Base-by-base conservation (phyloP, 2,329 filamentous ascomycete species). In the Penicillium carneum region DNA sequence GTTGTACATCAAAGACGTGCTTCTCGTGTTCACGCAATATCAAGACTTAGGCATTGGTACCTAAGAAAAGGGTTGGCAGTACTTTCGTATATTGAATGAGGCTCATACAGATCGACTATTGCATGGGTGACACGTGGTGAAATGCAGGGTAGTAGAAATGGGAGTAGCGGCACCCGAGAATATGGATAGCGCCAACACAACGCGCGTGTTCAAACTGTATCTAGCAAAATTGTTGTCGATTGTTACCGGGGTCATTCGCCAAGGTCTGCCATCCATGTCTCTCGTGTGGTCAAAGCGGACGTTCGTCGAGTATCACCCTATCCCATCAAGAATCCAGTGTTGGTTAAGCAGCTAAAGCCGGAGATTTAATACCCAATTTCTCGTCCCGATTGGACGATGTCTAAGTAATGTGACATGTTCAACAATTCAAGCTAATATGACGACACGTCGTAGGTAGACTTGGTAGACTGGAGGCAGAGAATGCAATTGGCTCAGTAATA, bases 341-440 rank as follows among this genome's bases (percentile, higher is more conserved):
- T 55, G 41, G 52, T 34, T 46, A n/a, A 38, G 31, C 14, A 38
- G 39, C 52, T 26, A 46, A n/a, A 46, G 18, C 52, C 23, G 14
- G n/a, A 33, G 41, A 26, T 23, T 23, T 55, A 34, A 39, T 16
- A 42, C 9, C 18, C 23, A 41, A 23, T 7, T 36, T 2, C 18
- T 36, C 10, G n/a, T 46, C 47, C 31, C 41, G 41, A 55, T 55
- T 47, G 23, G 52, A 47, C 12, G 5, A 11, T 20, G 9, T 29
- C 14, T 16, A 34, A 55, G 18, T 42, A n/a, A 7, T n/a, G 18
- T 46, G 39, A 55, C 48, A 10, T 38, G 34, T 39, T 29, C 14
- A 38, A 26, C 39, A 20, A 6, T 38, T 26, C 33, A 50, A 23
- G 34, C 18, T 34, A 38, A 11, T 8, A 14, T 26, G 23, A 26